A percentile compares a stretch with the other conserved stretches of the same genome.
phyloP scores from a whole-genome alignment of 2,329 filamentous ascomycete species.

The Colletotrichum paranaense region DNA sequence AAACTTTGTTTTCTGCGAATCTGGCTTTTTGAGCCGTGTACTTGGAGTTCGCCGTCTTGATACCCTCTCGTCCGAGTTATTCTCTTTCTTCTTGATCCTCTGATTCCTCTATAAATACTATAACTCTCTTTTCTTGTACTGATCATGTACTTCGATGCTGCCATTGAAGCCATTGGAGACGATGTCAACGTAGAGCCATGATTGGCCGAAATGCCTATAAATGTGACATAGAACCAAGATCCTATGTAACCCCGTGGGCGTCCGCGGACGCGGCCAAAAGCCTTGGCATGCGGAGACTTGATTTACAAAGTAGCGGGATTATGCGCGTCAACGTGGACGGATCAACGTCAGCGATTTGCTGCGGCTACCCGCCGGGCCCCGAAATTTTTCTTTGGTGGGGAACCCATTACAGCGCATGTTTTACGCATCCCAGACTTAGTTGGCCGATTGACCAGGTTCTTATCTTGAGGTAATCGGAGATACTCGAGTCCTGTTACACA shows the following conservation, averaged over 20 bases:
- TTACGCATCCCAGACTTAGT: background rate
- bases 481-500: background rate
- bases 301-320: background rate
- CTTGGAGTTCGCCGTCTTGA: conserved; percentile 23
- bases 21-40: conserved; percentile 4
- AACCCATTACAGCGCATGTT: background rate
- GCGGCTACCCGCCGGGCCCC: conserved; percentile 23
- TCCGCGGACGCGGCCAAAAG: conserved; percentile 10
- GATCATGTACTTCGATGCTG: background rate
- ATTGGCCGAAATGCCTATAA: background rate
- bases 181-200: background rate
- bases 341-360: conserved; percentile 27
- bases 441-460: background rate
- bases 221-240: background rate
- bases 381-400: conserved; percentile 29
- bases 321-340: conserved; percentile 28
- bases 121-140: conserved; percentile 10
- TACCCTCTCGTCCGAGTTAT: conserved; percentile 31
- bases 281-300: conserved; percentile 15
- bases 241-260: background rate
- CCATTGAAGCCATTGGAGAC: conserved; percentile 1
- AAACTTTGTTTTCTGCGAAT: conserved; percentile 6
- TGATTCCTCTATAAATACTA: background rate
- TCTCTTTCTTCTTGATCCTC: background rate
- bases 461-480: conserved; percentile 3